Evolutionary conservation across 2,329 filamentous ascomycete species (phyloP).

Genomic region (Paecilomyces dactylethromorphus): DNA sequence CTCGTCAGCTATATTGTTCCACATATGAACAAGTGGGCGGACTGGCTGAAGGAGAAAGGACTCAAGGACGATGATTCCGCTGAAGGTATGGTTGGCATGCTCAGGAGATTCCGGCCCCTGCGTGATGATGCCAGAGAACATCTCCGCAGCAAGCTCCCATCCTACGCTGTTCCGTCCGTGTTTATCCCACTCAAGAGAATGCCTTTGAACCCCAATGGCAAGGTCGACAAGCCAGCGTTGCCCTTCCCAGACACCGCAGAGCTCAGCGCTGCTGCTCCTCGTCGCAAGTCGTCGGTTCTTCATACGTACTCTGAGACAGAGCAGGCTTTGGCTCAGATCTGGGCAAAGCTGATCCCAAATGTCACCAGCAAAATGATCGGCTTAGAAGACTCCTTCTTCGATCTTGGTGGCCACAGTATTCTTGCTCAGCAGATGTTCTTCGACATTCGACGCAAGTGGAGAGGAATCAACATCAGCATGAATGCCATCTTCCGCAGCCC

Average conservation of each 20-base stretch:
- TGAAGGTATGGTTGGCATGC: constrained; percentile 47
- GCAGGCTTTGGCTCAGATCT: constrained; percentile 61
- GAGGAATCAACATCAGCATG: constrained; percentile 62
- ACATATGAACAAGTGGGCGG: constrained; percentile 65
- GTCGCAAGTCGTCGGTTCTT: constrained; percentile 43
- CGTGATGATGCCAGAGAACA: constrained; percentile 58
- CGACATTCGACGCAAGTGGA: constrained; percentile 56
- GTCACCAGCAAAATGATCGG: constrained; percentile 62
- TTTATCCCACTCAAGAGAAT: constrained; percentile 67
- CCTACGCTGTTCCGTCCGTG: constrained; percentile 68
- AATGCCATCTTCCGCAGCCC: constrained; percentile 63
- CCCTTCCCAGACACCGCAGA: constrained; percentile 74
- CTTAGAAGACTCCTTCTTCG: constrained; percentile 64
- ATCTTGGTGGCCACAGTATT: constrained; percentile 73
- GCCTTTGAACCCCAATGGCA: constrained; percentile 79
- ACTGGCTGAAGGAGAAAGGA: constrained; percentile 55
- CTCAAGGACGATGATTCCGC: constrained; percentile 46
- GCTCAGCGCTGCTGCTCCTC: constrained; percentile 50
- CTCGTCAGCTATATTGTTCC: constrained; percentile 89
- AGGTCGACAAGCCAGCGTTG: constrained; percentile 71
- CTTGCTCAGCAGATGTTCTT: constrained; percentile 76
- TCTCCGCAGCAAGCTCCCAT: constrained; percentile 64
- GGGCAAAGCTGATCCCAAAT: constrained; percentile 63
- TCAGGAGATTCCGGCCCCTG: constrained; percentile 56
- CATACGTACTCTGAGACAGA: constrained; percentile 52